A percentile compares a stretch with the other conserved stretches of the same genome.
phyloP scores from a whole-genome alignment of 2,329 filamentous ascomycete genomes.

The Verticillium nonalfalfae region DNA sequence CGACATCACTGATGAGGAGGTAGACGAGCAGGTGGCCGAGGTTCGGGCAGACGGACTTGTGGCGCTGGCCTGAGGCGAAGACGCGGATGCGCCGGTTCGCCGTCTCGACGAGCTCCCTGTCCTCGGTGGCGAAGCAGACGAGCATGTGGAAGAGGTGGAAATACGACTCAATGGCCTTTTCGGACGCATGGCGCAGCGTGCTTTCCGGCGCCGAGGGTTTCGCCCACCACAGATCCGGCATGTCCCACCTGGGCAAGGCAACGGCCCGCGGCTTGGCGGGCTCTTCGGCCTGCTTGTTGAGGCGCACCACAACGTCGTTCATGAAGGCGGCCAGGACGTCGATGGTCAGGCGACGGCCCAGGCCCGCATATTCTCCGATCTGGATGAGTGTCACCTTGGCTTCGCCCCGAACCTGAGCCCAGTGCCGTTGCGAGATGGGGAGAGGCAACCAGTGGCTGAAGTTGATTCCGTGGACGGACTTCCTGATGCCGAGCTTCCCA shows the following conservation, averaged over 20 bases:
- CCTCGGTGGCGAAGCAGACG: conserved; percentile 35
- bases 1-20: conserved; percentile 35
- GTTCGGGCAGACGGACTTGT: conserved; percentile 36
- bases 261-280: not conserved
- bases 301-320: conserved; percentile 42
- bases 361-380: not conserved
- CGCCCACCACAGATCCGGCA: not conserved
- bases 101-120: conserved; percentile 22
- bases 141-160: conserved; percentile 46
- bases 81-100: conserved; percentile 31
- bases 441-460: conserved; percentile 40
- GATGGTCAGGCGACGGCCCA: conserved; percentile 12
- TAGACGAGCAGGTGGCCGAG: conserved; percentile 41
- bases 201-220: conserved; percentile 17
- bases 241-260: conserved; percentile 9
- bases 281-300: conserved; percentile 24
- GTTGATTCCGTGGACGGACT: conserved; percentile 31
- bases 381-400: conserved; percentile 11
- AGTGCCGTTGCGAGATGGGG: conserved; percentile 38
- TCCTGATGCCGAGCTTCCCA: conserved; percentile 22
- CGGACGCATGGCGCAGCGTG: conserved; percentile 38
- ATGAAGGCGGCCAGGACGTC: conserved; percentile 39
- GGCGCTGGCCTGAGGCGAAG: conserved; percentile 30
- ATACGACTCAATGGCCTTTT: conserved; percentile 47
- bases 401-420: conserved; percentile 22